Base-by-base conservation (phyloP, 2,329 filamentous ascomycete genomes). In the Sporothrix mexicana region DNA sequence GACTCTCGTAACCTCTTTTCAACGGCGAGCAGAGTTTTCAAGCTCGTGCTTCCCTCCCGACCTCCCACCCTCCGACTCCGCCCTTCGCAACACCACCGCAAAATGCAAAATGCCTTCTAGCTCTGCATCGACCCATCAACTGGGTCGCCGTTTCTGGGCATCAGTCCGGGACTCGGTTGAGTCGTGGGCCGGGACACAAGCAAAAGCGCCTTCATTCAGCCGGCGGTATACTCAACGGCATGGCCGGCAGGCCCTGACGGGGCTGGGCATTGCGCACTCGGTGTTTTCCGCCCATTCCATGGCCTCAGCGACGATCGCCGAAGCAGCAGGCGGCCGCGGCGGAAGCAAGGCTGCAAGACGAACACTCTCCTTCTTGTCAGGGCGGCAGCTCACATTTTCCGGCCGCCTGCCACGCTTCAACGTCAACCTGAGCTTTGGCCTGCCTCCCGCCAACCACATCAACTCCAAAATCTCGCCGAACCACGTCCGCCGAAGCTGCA, bases 401-500 rank as follows among this genome's bases (percentile, higher is more conserved):
- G 55, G 62, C 6, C 72, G 69, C 10, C 72, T n/a, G 17, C 62
- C 36, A 7, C 59, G 66, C 25, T 55, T 43, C 49, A 12, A 12
- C 25, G 57, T 53, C 15, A 12, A 6, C 17, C 45, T 41, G 36
- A 12, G 6, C 25, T 69, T 53, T 8, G 10, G 6, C 17, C 45
- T 41, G 36, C 45, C 59, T n/a, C 17, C 30, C 30, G 13, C 10
- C 64, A 17, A 17, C 17, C 15, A 36, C 7, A 1, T 68, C 43
- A 68, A 23, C 36, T n/a, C 47, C 49, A 79, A 80, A 76, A 74
- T 80, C 64, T 79, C 80, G 73, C 77, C 79, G 36, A 79, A 80
- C 72, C 82, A 85, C 77, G 80, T 85, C 30, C 84, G 84, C 12
- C 84, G 83, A 73, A 86, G 85, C 77, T 87, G 87, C 77, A 85